Evolutionary conservation across 306 rosid species (phyloP), one percentile per base, ranked within the genome.

Genomic region (Astragalus glycyphyllos): DNA sequence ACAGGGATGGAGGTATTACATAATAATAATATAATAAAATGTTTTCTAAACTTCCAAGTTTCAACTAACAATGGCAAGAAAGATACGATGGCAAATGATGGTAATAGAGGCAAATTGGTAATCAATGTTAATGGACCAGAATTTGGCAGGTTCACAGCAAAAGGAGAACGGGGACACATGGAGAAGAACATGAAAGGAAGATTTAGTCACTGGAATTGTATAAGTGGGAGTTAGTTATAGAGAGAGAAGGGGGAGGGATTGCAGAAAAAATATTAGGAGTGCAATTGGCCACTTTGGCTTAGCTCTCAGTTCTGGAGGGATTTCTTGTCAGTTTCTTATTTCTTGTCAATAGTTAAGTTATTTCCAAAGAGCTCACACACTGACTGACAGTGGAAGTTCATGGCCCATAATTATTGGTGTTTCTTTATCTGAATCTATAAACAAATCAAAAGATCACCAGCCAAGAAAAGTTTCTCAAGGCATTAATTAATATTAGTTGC

Each of bases 381-480:
- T n/a, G n/a, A n/a, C n/a, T n/a, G n/a, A n/a, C n/a, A n/a, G n/a
- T n/a, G n/a, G n/a, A n/a, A n/a, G n/a, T n/a, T n/a, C n/a, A n/a
- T n/a, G n/a, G n/a, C n/a, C n/a, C n/a, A n/a, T n/a, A n/a, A n/a
- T 23, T 3, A 34, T 42, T 35, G 20, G 11, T 42, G 14, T 12
- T 23, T 44, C 17, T 45, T 44, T 32, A 20, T 63, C 23, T 63
- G 12, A 64, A 23, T 20, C 15, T 26, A 64, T 26, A 8, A 64
- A 46, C 11, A 72, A 49, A 60, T 45, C 10, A 59, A 49, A 49
- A 15, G 38, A 26, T 20, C 67, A 46, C 26, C 12, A 17, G 44
- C 63, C 62, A 49, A 49, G 54, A 72, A 38, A 50, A 51, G 32
- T 49, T 63, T 62, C 53, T 61, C 63, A 17, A 26, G 53, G 77